Evolutionary conservation across 768 basidiomycete species (phyloP).

Genomic region (Trametes cubensis): DNA sequence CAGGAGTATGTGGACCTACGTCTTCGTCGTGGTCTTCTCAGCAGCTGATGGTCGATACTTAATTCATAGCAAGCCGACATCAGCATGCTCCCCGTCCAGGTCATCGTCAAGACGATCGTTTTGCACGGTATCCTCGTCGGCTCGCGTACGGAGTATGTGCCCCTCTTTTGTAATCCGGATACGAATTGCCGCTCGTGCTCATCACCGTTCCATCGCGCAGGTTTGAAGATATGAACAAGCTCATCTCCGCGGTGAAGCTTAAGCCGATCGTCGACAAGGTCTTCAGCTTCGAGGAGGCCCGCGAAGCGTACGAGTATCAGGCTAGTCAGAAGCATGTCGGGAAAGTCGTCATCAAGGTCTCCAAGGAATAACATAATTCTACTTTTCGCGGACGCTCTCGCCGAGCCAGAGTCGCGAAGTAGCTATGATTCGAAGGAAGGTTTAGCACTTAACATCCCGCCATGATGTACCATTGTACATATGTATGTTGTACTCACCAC

Average conservation of each 20-base stretch:
- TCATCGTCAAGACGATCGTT: constrained; percentile 32
- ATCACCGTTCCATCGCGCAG: constrained; percentile 33
- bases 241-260: constrained; percentile 48
- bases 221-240: constrained; percentile 55
- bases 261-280: constrained; percentile 58
- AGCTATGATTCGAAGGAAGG: no score
- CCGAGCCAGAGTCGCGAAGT: no score
- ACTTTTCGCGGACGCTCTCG: no score
- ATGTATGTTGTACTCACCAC: no score
- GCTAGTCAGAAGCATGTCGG: constrained; percentile 60
- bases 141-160: constrained; percentile 56
- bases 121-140: constrained; percentile 60
- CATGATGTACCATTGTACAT: no score
- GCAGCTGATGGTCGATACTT: background rate
- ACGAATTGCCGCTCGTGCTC: constrained; percentile 37
- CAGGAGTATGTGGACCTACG: constrained; percentile 35
- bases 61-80: constrained; percentile 23
- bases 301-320: constrained; percentile 55
- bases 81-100: constrained; percentile 20
- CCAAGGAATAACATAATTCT: constrained; percentile 20
- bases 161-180: constrained; percentile 16
- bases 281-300: constrained; percentile 57
- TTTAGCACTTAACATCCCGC: no score
- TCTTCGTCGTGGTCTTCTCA: constrained; percentile 10
- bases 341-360: constrained; percentile 59